Percentiles rank a stretch among this genome's conserved stretches.
Evolutionary conservation across 108 stramenopile genomes (phyloP).

Genomic region (Conticribra weissflogii): DNA sequence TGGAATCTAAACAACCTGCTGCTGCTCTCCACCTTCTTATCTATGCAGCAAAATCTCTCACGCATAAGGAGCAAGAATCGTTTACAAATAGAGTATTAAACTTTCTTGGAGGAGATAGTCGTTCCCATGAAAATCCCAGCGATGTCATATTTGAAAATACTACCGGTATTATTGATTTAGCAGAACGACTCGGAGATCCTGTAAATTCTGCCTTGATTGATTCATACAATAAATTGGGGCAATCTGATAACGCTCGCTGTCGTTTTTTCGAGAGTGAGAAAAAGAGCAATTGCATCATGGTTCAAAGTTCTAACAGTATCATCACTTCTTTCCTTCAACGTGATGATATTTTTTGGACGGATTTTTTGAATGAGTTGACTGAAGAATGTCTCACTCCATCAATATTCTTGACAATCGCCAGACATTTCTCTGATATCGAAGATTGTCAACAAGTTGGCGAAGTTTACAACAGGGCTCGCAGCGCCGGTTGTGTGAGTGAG

Average conservation of each 20-base stretch:
- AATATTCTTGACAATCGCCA: conserved; percentile 44
- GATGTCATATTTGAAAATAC: no score
- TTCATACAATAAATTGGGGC: conserved; percentile 24
- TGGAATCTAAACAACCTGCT: conserved; percentile 39
- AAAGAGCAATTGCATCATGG: conserved; percentile 9
- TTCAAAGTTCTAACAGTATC: conserved; percentile 32
- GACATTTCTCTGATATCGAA: conserved; percentile 27
- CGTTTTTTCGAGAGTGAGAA: conserved; percentile 8
- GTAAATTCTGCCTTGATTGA: no score
- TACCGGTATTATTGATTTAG: no score
- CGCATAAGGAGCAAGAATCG: conserved; percentile 1
- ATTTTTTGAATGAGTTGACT: conserved; percentile 25
- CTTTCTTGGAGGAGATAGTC: conserved; percentile 17
- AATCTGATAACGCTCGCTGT: conserved; percentile 22
- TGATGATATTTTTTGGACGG: conserved; percentile 26
- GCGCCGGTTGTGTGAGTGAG: conserved; percentile 61
- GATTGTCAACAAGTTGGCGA: conserved; percentile 53
- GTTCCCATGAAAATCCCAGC: no score
- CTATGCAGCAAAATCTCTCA: conserved; percentile 17
- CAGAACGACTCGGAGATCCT: no score
- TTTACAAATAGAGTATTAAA: conserved; percentile 18
- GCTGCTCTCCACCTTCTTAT: conserved; percentile 38
- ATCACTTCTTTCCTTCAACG: conserved; percentile 20
- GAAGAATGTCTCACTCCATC: conserved; percentile 22
- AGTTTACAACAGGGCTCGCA: conserved; percentile 55